Conservation (phyloP, 202 grass and related monocot species). For the Schoenoplectus tabernaemontani region DNA sequence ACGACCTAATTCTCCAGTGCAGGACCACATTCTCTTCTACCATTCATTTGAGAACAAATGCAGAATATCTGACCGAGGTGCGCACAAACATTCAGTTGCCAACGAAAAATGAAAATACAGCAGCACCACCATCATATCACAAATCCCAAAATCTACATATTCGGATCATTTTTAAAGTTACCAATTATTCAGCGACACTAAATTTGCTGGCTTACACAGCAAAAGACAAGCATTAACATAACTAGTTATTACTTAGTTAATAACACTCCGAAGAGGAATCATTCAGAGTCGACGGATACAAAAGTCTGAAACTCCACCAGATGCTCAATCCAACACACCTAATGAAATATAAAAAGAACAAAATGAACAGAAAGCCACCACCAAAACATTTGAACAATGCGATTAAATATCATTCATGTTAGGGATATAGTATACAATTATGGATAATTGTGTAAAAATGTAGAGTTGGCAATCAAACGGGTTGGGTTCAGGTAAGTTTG, state of each 20-base stretch:
- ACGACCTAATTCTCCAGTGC: background rate
- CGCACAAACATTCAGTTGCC: background rate
- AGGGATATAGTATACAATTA: background rate
- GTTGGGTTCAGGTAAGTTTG: too few relatives aligned
- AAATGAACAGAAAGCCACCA: background rate
- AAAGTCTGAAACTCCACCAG: background rate
- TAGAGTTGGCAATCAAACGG: too few relatives aligned
- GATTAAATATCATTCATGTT: background rate
- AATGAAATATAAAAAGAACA: background rate
- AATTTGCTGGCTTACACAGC: conserved; percentile 1
- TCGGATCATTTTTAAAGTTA: background rate
- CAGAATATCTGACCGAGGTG: background rate
- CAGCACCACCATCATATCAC: background rate
- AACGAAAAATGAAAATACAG: background rate
- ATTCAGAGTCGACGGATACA: conserved; percentile 18
- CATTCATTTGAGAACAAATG: background rate
- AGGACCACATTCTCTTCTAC: background rate
- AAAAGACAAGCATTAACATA: background rate
- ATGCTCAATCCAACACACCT: background rate
- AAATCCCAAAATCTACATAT: background rate
- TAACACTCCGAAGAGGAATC: background rate
- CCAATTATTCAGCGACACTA: background rate
- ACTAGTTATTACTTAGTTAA: conserved; percentile 5
- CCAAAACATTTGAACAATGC: background rate
- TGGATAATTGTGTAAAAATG: background rate